Evolutionary conservation across 2,329 filamentous ascomycete genomes (phyloP), one percentile per base, ranked within the genome.

Genomic region (Bipolaris cookei): DNA sequence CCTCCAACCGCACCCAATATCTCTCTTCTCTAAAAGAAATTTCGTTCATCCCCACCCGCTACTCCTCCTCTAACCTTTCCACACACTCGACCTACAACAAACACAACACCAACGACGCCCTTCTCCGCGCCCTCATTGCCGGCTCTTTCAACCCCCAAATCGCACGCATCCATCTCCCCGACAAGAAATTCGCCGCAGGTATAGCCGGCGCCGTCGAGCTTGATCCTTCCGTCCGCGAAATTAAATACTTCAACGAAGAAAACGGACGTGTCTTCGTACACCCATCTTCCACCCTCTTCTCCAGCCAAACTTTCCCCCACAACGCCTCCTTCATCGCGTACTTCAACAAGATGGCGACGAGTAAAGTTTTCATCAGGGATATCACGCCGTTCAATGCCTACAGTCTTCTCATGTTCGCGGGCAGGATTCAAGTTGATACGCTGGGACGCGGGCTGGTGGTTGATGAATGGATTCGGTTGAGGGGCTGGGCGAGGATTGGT

Each of bases 401-500:
- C 74, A 90, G 90, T 0, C 81, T 97, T 32, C 85, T 99, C 23
- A 83, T 99, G 56, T 98, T 99, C 77, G 90, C 89, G 1, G 95
- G 95, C 0, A 83, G 86, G 1, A 92, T 98, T 48, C 86, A 88
- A 58, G 86, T 98, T 3, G 95, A 98, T 77, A 96, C 92, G 0
- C 81, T 92, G 41, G 94, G 94, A 5, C 83, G 93, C 20, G 95
- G 95, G 0, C 79, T 99, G 16, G 81, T 97, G 3, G 91, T 99
- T 3, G 95, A 98, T 77, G 92, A 91, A 49, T 98, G 94, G 95
- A 81, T 98, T 32, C 76, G 85, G 34, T 79, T 99, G 30, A 84
- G 92, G 21, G 95, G 95, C 0, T 99, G 95, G 95, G 94, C 95
- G 1, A 86, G 95, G 44, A 95, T 99, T 62, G 95, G 94, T 28